These are phyloP conservation scores for Rhodamnia rubescens DNA, from an alignment of 345 rosid genomes.

Conservation along the genomic window DNA sequence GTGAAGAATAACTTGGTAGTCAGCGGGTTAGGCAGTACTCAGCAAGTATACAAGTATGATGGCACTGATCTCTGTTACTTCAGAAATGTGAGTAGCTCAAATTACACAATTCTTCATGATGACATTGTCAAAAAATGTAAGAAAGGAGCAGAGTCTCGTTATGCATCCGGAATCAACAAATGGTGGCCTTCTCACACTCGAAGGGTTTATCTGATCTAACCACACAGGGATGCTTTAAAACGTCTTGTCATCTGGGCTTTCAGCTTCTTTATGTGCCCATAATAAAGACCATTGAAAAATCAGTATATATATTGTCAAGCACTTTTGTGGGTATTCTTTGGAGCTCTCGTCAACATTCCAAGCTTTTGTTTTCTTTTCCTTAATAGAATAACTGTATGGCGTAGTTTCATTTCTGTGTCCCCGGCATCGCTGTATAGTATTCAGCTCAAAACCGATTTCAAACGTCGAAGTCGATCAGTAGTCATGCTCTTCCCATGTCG, in stretches of 20 bases:
- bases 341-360: background rate
- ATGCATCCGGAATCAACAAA: background rate
- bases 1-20: slow-evolving; percentile 37
- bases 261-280: background rate
- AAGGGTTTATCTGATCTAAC: background rate
- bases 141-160: background rate
- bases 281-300: background rate
- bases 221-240: background rate
- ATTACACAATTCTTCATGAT: slow-evolving; percentile 49
- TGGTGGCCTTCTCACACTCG: background rate
- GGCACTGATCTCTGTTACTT: slow-evolving; percentile 50
- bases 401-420: background rate
- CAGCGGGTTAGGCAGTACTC: slow-evolving; percentile 37
- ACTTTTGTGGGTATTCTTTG: background rate
- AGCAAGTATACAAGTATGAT: slow-evolving; percentile 39
- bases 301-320: background rate
- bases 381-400: background rate
- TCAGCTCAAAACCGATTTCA: background rate
- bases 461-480: background rate
- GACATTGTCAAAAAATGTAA: slow-evolving; percentile 19
- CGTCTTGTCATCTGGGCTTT: background rate
- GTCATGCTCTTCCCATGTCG: background rate
- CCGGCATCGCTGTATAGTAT: background rate
- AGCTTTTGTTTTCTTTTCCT: background rate
- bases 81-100: slow-evolving; percentile 67